Base-by-base conservation (phyloP, 352 stramenopile species). In the Aphanomyces cochlioides region DNA sequence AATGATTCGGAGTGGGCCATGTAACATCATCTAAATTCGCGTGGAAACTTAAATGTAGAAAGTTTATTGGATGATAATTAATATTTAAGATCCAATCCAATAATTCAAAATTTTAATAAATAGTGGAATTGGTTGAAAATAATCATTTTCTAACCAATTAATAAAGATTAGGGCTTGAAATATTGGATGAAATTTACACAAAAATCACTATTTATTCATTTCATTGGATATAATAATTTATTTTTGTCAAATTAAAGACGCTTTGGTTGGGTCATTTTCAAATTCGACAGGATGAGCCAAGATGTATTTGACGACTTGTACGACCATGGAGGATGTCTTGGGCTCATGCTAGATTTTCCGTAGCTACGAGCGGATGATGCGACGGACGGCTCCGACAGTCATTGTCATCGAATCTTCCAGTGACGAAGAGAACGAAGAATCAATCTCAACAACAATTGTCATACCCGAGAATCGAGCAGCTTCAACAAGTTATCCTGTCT, bases 311-410 rank as follows among this genome's bases (percentile, higher is more conserved):
- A 61, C 34, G 54, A 61, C 34, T 37, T 61, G 54, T 61, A 61
- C 54, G 54, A 45, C 17, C 15, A 61, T 61, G 54, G 19, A 37
- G n/a, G n/a, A 56, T 7, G 15, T 13, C 8, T 41, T n/a, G 59
- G 12, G 5, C 59, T 67, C 15, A 67, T 28, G 54, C 59, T 12
- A 60, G 10, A 60, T 58, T 56, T 19, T 12, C 7, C 41, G 41
- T 56, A 67, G 47, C 38, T 67, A 67, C 39, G 59, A 57, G 59
- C 59, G 54, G 37, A 67, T 67, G 41, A 40, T 67, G 38, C 59
- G 54, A 19, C 39, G 54, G 28, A 19, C 17, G 0, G 54, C n/a
- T 19, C 28, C 28, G 2, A 5, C 13, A 12, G 17, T 10, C 2
- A 12, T 17, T 10, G 50, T 28, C 28, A 28, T 36, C 21, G 54